These are phyloP conservation scores for Desmodesmus armatus DNA, from an alignment of 139 green algal species.

Conservation along the genomic window DNA sequence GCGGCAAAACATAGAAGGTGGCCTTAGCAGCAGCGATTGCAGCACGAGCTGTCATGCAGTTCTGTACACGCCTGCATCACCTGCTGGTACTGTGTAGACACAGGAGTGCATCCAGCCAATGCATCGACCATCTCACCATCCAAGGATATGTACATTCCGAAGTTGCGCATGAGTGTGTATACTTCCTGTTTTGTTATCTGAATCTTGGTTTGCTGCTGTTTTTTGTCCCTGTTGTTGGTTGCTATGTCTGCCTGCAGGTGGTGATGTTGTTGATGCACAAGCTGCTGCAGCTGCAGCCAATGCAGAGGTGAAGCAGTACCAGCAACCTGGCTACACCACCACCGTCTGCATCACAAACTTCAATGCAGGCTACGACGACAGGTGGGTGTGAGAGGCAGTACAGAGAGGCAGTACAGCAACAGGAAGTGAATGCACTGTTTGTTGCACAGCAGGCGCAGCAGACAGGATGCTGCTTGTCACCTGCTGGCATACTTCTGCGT, in stretches of 20 bases:
- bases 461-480: no score
- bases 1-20: no score
- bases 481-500: no score
- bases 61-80: background rate
- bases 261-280: background rate
- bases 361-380: background rate
- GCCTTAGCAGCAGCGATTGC: background rate
- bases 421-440: no score
- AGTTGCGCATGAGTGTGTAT: background rate
- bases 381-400: background rate
- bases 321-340: constrained; percentile 51
- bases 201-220: background rate
- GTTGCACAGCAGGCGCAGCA: background rate
- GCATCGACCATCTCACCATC: background rate
- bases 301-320: constrained; percentile 54
- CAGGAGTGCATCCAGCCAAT: background rate
- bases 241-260: background rate
- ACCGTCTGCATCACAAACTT: constrained; percentile 58
- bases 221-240: background rate
- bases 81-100: background rate
- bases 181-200: background rate
- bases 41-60: background rate
- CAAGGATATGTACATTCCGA: background rate
- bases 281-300: background rate
- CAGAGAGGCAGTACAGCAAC: background rate